Evolutionary conservation across 345 rosid species (phyloP), one percentile per base, ranked within the genome.

Genomic region (Eutrema japonicum): DNA sequence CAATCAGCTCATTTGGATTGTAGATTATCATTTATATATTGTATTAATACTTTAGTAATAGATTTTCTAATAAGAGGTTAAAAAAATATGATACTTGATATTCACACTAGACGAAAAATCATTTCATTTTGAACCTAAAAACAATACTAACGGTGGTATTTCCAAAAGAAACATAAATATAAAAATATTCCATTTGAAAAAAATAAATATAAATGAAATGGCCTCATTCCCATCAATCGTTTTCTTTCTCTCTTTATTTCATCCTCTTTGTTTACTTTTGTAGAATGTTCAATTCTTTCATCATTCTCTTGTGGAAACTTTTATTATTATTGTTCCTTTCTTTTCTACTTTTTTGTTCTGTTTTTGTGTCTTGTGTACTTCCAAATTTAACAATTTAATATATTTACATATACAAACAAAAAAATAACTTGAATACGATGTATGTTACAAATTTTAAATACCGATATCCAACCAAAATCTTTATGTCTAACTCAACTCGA

Each of bases 221-320:
- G 74, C 64, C 63, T 48, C 26, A 36, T 49, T 77, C 48, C 76
- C 80, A 77, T 77, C 76, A 77, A 65, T 77, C 80, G 64, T 58
- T 71, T 14, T 71, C 80, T 40, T 77, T 65, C 55, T 65, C 80
- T 71, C 80, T 77, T 77, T 77, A 77, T 57, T 71, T 71, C 80
- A 63, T 30, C 60, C 54, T 64, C 76, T 71, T 56, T 64, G 68
- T 71, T 77, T 77, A 58, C 80, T 77, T 77, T 77, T 71, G 62
- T 65, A 74, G 80, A 78, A 55, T 69, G 85, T 86, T 88, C 90
- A 83, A 82, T 79, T 80, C 80, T 84, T 79, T 79, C 87, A 88
- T 88, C 89, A 88, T 86, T 88, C 85, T 70, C 54, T 79, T 64
- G 83, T 35, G 75, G 92, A 84, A 79, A 80, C 85, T 83, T 77